These are phyloP conservation scores for Cystoisospora suis DNA, from an alignment of 169 alveolate genomes.

Conservation along the genomic window DNA sequence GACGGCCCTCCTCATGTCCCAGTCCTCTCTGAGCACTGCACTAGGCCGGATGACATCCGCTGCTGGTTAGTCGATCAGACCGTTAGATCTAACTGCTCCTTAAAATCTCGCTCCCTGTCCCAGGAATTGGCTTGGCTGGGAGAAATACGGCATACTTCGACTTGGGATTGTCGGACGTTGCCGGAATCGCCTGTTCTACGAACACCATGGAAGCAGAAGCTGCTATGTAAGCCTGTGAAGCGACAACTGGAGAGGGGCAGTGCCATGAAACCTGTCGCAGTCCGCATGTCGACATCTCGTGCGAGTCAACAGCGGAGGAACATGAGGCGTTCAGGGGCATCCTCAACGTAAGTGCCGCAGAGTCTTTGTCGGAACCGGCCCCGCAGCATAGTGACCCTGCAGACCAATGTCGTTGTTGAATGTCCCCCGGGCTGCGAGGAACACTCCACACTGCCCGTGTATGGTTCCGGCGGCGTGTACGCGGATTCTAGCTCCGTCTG, in stretches of 20 bases:
- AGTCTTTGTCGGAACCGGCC: not conserved
- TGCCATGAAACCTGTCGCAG: not conserved
- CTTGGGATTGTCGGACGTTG: constrained; percentile 81
- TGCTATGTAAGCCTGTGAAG: constrained; percentile 61
- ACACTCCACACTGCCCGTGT: constrained; percentile 70
- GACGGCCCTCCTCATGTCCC: constrained; percentile 45
- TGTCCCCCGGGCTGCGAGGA: constrained; percentile 85
- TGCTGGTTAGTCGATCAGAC: not conserved
- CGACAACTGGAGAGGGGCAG: not conserved
- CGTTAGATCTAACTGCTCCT: not conserved
- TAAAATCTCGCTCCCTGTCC: not conserved
- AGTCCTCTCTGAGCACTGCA: constrained; percentile 27
- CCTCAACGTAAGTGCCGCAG: constrained; percentile 33
- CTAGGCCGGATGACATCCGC: not conserved
- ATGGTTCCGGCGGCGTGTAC: constrained; percentile 85
- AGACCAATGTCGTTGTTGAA: constrained; percentile 84
- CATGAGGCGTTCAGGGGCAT: constrained; percentile 71
- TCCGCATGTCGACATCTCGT: constrained; percentile 70
- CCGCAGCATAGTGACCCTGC: not conserved
- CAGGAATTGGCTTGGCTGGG: constrained; percentile 63
- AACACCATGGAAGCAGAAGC: constrained; percentile 79
- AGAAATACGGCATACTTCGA: constrained; percentile 62
- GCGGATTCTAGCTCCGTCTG: constrained; percentile 88
- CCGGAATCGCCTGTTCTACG: constrained; percentile 88
- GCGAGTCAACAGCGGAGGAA: constrained; percentile 68